phyloP scores from a whole-genome alignment of 805 yeast species.

The Pichia exigua region DNA sequence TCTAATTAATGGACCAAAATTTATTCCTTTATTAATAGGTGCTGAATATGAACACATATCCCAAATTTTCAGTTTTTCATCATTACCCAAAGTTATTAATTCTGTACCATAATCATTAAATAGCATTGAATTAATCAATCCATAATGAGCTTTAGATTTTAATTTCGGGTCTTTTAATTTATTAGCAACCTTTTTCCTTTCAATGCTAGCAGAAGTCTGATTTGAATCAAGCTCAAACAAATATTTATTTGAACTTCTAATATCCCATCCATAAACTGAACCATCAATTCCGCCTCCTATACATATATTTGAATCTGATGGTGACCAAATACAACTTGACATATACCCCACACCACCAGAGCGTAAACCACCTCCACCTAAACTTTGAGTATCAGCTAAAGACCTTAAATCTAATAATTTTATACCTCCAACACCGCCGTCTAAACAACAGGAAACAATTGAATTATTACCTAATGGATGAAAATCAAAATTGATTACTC shows the following conservation, averaged over 20 bases:
- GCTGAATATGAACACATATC: constrained; percentile 44
- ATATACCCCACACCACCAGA: constrained; percentile 26
- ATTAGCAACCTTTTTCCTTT: neutral
- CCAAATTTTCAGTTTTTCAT: constrained; percentile 79
- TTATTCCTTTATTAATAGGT: constrained; percentile 50
- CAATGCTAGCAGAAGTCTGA: constrained; percentile 17
- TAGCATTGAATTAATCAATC: constrained; percentile 67
- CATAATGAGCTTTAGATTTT: constrained; percentile 58
- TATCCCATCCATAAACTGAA: constrained; percentile 77
- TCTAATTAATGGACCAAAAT: constrained; percentile 72
- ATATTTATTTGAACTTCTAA: constrained; percentile 60
- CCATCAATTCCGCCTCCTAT: constrained; percentile 84
- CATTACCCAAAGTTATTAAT: constrained; percentile 64
- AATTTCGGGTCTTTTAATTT: neutral
- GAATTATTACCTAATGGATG: constrained; percentile 39
- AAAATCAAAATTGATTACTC: constrained; percentile 63
- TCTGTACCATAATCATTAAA: constrained; percentile 66
- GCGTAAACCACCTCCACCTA: constrained; percentile 31
- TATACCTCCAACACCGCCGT: constrained; percentile 36
- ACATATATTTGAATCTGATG: constrained; percentile 47
- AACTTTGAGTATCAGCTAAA: constrained; percentile 63
- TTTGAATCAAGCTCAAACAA: constrained; percentile 52
- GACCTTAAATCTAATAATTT: constrained; percentile 68
- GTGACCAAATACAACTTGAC: constrained; percentile 52
- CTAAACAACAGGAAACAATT: constrained; percentile 63